Evolutionary conservation across 2,329 filamentous ascomycete genomes (phyloP).

Genomic region (Gremmenia infestans): DNA sequence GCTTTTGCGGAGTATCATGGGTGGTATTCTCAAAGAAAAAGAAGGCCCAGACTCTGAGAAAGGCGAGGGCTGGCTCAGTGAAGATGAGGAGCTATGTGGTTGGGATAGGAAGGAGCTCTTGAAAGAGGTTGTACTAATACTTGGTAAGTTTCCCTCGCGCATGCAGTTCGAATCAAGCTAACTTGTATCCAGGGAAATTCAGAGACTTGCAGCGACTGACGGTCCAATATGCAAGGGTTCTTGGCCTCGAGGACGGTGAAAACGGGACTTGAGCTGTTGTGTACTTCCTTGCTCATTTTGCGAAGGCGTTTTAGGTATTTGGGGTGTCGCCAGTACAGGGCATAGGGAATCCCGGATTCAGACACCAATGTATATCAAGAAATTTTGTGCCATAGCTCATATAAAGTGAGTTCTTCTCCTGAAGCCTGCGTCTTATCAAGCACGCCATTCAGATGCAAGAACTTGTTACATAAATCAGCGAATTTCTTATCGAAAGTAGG

Average conservation of each 20-base stretch:
- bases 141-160: constrained; percentile 57
- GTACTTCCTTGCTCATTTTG: constrained; percentile 6
- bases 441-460: too few relatives aligned
- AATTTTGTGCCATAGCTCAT: background rate
- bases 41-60: constrained; percentile 36
- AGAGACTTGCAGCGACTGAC: constrained; percentile 89
- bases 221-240: constrained; percentile 86
- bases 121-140: constrained; percentile 85
- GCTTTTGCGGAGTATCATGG: constrained; percentile 74
- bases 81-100: constrained; percentile 72
- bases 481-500: too few relatives aligned
- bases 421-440: too few relatives aligned
- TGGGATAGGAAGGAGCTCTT: constrained; percentile 86
- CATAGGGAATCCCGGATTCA: background rate
- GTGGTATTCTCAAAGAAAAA: constrained; percentile 61
- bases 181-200: constrained; percentile 67
- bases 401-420: background rate
- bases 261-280: constrained; percentile 13
- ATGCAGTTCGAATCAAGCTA: constrained; percentile 5
- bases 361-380: background rate
- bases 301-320: constrained; percentile 24
- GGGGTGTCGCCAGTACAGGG: constrained; percentile 9
- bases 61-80: constrained; percentile 58
- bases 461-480: too few relatives aligned
- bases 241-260: constrained; percentile 50